Evolutionary conservation across 2,329 filamentous ascomycete genomes (phyloP).

Genomic region (Juglanconis oblonga): DNA sequence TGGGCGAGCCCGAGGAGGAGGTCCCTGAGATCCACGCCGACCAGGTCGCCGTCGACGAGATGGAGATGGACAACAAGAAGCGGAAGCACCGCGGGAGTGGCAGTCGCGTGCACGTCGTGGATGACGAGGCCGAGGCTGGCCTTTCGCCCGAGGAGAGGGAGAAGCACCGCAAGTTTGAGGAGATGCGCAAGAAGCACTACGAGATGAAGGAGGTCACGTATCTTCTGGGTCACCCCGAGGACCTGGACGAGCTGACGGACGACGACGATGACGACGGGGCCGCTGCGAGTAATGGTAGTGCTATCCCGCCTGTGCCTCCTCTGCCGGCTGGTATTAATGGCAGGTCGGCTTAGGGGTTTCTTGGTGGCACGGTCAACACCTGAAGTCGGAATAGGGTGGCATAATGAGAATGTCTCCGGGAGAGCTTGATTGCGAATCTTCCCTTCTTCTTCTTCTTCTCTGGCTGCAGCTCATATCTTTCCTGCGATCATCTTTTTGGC

Average conservation of each 20-base stretch:
- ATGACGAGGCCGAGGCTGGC: conserved; percentile 57
- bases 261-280: conserved; percentile 49
- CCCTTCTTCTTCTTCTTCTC: background rate
- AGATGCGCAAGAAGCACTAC: conserved; percentile 92
- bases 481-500: background rate
- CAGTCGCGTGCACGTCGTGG: conserved; percentile 77
- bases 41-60: conserved; percentile 23
- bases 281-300: conserved; percentile 26
- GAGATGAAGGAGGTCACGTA: conserved; percentile 96
- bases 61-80: conserved; percentile 8
- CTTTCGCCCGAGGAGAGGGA: conserved; percentile 72
- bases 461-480: background rate
- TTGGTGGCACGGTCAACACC: background rate
- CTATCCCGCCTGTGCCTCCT: conserved; percentile 40
- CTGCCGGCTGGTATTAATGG: conserved; percentile 36
- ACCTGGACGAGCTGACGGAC: conserved; percentile 58
- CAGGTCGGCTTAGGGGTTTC: conserved; percentile 7
- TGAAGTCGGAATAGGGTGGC: background rate
- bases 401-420: too few relatives aligned
- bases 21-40: conserved; percentile 43
- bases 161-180: conserved; percentile 90
- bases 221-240: conserved; percentile 74
- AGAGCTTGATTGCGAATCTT: background rate
- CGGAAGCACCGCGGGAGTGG: conserved; percentile 26
- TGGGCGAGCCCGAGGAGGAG: conserved; percentile 86